These are phyloP conservation scores for Castanospermum australe DNA, from an alignment of 306 rosid species.

Conservation along the genomic window DNA sequence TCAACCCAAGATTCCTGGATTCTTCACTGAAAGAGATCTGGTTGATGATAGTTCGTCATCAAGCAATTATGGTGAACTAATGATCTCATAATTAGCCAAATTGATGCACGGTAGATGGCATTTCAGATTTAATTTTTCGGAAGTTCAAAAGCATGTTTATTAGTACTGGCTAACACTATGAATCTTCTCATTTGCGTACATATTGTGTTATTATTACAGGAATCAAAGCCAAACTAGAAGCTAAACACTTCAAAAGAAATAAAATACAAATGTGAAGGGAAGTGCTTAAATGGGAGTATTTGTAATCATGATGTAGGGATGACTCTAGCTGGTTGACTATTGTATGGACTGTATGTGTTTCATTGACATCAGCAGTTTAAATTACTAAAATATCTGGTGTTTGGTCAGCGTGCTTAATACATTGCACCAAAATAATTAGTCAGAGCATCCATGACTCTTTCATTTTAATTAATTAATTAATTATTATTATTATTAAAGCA, in stretches of 20 bases:
- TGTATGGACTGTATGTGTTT: neutral
- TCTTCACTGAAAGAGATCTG: neutral
- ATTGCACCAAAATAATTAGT: neutral
- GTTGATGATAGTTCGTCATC: neutral
- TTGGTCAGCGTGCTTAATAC: neutral
- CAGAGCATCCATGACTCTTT: neutral
- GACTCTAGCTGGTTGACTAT: neutral
- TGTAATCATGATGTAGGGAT: neutral
- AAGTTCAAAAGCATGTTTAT: neutral
- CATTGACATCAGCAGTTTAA: neutral
- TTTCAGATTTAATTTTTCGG: neutral
- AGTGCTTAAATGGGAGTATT: neutral
- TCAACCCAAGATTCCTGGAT: conserved; percentile 39
- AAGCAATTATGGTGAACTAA: neutral
- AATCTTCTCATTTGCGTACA: neutral
- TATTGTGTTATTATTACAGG: neutral
- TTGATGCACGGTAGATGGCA: neutral
- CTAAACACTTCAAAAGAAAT: neutral
- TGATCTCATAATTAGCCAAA: neutral
- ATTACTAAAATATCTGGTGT: neutral
- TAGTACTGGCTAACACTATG: neutral
- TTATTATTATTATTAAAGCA: neutral
- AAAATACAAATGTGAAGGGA: neutral
- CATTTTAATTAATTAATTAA: neutral
- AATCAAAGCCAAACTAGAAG: neutral